Evolutionary conservation across 768 basidiomycete genomes (phyloP), one percentile per base, ranked within the genome.

Genomic region (Pseudohyphozyma bogoriensis): DNA sequence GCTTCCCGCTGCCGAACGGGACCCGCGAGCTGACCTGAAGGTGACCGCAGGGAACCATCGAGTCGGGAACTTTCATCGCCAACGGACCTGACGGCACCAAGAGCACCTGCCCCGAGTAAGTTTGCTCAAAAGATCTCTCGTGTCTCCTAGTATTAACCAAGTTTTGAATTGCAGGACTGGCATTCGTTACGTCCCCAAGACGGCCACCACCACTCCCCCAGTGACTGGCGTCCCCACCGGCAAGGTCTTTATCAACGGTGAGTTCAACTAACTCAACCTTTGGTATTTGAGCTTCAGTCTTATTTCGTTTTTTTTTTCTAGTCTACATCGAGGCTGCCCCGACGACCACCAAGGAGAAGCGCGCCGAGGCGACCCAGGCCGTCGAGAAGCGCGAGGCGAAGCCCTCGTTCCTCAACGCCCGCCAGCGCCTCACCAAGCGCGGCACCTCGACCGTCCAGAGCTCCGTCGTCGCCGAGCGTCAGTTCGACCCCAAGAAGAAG

Each of bases 181-280:
- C 32, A 78, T 87, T 71, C 78, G 75, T 62, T 87, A 85, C 68
- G 78, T 77, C 28, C 79, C 78, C 0, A 86, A 85, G 73, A 73
- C 77, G 12, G 45, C 37, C 20, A 28, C 33, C 37, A 46, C 9
- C n/a, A 7, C 35, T 39, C 12, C 49, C 47, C 18, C 33, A 24
- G 18, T 26, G 3, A n/a, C 44, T 28, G 15, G 45, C 54, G 42
- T 63, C 74, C 28, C 72, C 65, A 31, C 74, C 73, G 22, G 58
- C 13, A n/a, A 33, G 24, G n/a, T 20, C 18, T 59, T 59, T 26
- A 44, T 64, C n/a, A 56, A 64, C 11, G 62, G 62, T 54, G 4
- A 4, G 51, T 52, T 28, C 18, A 2, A 20, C 6, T 16, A 12
- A 3, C 1, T 16, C 26, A 37, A 10, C n/a, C 35, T 10, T 28